These are phyloP conservation scores for Cordyceps fumosorosea DNA, from an alignment of 2,329 filamentous ascomycete species.

Conservation along the genomic window DNA sequence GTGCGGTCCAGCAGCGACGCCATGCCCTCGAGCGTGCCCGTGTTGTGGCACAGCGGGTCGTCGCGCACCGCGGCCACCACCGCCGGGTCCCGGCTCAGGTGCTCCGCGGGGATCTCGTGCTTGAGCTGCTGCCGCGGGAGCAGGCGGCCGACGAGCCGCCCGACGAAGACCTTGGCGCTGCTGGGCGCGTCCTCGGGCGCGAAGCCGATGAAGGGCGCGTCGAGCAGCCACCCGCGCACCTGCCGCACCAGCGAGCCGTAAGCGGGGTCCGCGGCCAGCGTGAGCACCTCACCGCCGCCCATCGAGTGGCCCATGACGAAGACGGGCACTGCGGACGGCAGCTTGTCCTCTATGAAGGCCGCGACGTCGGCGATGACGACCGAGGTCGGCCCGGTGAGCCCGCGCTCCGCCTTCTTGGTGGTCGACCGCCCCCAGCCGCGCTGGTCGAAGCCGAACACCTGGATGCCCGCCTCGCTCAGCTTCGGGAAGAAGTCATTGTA, in stretches of 20 bases:
- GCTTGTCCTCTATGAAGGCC: conserved; percentile 60
- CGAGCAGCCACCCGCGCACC: conserved; percentile 67
- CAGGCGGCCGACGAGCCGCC: conserved; percentile 60
- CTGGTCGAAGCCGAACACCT: conserved; percentile 75
- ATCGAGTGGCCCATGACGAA: conserved; percentile 90
- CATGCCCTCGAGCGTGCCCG: conserved; percentile 76
- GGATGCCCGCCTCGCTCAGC: conserved; percentile 65
- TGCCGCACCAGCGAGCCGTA: conserved; percentile 49
- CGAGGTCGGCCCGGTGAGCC: conserved; percentile 66
- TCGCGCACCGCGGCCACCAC: conserved; percentile 53
- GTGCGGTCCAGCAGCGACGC: conserved; percentile 72
- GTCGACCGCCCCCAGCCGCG: conserved; percentile 80
- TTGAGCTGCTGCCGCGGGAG: conserved; percentile 62
- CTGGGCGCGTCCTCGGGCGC: conserved; percentile 58
- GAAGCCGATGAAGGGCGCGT: conserved; percentile 74
- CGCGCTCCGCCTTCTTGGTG: conserved; percentile 52
- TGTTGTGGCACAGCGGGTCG: conserved; percentile 73
- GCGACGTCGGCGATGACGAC: conserved; percentile 72
- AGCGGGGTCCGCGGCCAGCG: conserved; percentile 43
- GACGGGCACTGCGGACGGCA: conserved; percentile 51
- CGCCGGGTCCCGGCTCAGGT: conserved; percentile 60
- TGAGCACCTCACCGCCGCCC: conserved; percentile 74
- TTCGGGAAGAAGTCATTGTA: conserved; percentile 69
- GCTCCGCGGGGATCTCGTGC: conserved; percentile 56
- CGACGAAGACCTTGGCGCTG: conserved; percentile 54